Evolutionary conservation across 352 stramenopile genomes (phyloP), one percentile per base, ranked within the genome.

Genomic region (Phytopythium sindhum): DNA sequence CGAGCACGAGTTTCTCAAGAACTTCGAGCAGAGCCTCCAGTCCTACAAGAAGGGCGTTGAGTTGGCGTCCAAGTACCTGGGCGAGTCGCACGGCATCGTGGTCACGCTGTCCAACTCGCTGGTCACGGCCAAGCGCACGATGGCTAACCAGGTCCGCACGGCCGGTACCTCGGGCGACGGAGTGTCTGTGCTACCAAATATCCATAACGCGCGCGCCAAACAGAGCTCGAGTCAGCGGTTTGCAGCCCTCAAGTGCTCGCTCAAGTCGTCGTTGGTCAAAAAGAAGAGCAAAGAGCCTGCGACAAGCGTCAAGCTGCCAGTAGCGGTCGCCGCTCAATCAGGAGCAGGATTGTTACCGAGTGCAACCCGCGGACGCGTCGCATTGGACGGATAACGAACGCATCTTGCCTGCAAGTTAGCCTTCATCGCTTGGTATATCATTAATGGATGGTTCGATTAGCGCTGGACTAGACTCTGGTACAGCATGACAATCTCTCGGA

Each of bases 1-100:
- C 23, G 95, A 98, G 69, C 90, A 98, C 52, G 95, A 98, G 63
- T 98, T 98, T 63, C 74, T 98, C 21, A 98, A 98, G 63, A 91
- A 86, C 59, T 97, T 86, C 64, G 88, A 98, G 53, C 71, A 93
- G 23, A 96, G 86, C 54, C 50, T 98, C 11, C 77, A 95, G 44
- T 95, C 88, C 19, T 98, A 98, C 76, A 84, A 86, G 45, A 98
- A 97, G 70, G 95, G 93, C 5, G 89, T 95, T 19, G 88, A 98
- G 58, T 72, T 97, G 47, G 86, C 89, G 4, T 75, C 86, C 15
- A 73, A 67, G 23, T 93, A 95, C 68, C 77, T 98, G 2, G 94
- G 95, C 4, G 79, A 90, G 9, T 80, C 86, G 10, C 94, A 98
- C 64, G 92, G 88, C 15, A 97, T 98, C 56, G 93, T 94, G 1